Percentiles rank a stretch among this genome's conserved stretches.
These are phyloP conservation scores for Malus hybrid DNA, from an alignment of 331 rosid species.

Conservation along the genomic window DNA sequence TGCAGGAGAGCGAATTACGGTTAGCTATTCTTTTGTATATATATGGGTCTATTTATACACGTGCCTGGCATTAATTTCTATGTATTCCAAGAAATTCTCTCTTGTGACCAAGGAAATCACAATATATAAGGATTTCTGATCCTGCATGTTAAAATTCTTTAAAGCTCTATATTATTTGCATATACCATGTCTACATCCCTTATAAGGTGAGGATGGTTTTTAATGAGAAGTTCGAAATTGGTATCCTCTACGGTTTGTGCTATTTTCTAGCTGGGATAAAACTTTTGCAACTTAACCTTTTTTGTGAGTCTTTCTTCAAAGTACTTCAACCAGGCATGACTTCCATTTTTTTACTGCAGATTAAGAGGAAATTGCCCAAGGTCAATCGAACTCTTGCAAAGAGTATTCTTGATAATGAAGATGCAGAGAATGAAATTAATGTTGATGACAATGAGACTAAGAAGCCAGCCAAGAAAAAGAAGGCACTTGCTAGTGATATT, in stretches of 20 bases:
- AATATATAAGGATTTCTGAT: too few relatives aligned
- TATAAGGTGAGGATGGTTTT: background rate
- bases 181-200: background rate
- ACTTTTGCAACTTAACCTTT: too few relatives aligned
- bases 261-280: too few relatives aligned
- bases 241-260: background rate
- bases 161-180: background rate
- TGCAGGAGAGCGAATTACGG: constrained; percentile 69
- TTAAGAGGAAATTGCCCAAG: constrained; percentile 70
- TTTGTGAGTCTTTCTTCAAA: background rate
- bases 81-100: too few relatives aligned
- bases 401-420: constrained; percentile 57
- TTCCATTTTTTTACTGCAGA: constrained; percentile 33
- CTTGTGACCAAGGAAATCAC: too few relatives aligned
- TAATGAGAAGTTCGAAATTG: background rate
- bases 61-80: too few relatives aligned
- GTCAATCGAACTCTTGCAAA: constrained; percentile 65
- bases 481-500: constrained; percentile 37
- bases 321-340: background rate
- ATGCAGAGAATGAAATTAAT: constrained; percentile 41
- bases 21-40: constrained; percentile 10
- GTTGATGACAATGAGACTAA: constrained; percentile 38
- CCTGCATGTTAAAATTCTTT: too few relatives aligned
- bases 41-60: too few relatives aligned
- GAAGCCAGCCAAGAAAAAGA: constrained; percentile 64